Percentiles rank a stretch among this genome's conserved stretches.
These are phyloP conservation scores for Solanum clarkiae DNA, from an alignment of 257 asterid genomes.

Conservation along the genomic window DNA sequence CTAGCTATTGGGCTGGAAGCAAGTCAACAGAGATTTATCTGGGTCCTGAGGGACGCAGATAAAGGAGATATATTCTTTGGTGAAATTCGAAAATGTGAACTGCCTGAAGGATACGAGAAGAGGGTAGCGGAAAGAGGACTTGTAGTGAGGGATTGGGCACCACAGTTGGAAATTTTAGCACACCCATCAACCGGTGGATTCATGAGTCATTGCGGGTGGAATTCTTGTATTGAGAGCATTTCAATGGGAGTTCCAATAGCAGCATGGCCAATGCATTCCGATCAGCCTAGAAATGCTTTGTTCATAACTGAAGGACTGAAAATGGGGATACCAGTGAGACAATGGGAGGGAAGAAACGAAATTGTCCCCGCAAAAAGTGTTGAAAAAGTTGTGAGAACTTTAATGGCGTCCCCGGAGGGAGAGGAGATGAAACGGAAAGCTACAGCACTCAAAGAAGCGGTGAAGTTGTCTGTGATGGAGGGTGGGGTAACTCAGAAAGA, in stretches of 20 bases:
- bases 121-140: conserved; percentile 1
- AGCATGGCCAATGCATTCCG: conserved; percentile 19
- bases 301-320: background rate
- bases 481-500: conserved; percentile 18
- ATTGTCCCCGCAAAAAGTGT: conserved; percentile 4
- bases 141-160: conserved; percentile 10
- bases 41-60: conserved; percentile 64
- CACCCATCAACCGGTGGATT: background rate
- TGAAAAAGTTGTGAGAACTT: conserved; percentile 18
- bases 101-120: conserved; percentile 14
- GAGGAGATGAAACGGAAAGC: conserved; percentile 30
- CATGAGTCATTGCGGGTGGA: conserved; percentile 19
- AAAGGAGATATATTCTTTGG: conserved; percentile 30
- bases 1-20: conserved; percentile 43
- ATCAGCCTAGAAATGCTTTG: conserved; percentile 12
- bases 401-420: conserved; percentile 46
- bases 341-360: conserved; percentile 16
- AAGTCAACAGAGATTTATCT: conserved; percentile 37
- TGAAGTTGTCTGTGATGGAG: conserved; percentile 8
- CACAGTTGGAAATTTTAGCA: conserved; percentile 7
- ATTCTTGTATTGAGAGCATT: conserved; percentile 10
- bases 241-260: conserved; percentile 13
- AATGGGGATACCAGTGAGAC: conserved; percentile 12
- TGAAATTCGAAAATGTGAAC: background rate
- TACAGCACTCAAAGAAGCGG: conserved; percentile 9